These are phyloP conservation scores for Cutaneotrichosporon cyanovorans DNA, from an alignment of 1,284 basidiomycete species.

Conservation along the genomic window DNA sequence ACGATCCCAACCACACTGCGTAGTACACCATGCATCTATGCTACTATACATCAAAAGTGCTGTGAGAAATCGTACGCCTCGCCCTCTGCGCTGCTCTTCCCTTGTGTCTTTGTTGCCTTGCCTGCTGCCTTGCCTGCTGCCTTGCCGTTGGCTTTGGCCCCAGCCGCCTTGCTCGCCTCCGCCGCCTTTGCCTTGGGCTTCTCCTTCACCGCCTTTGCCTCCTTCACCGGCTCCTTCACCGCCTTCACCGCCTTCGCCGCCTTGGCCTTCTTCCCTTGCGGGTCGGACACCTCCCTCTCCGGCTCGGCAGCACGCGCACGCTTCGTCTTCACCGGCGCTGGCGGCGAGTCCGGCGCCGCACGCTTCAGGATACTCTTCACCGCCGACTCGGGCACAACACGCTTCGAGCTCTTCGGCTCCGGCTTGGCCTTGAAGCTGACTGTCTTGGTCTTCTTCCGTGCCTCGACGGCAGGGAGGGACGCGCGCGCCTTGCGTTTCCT, in stretches of 20 bases:
- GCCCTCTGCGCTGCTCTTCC: slow-evolving; percentile 5
- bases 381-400: slow-evolving; percentile 5
- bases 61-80: slow-evolving; percentile 27
- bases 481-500: slow-evolving; percentile 19
- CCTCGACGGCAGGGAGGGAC: slow-evolving; percentile 10
- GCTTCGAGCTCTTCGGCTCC: slow-evolving; percentile 12
- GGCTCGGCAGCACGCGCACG: not conserved
- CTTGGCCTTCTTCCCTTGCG: not conserved
- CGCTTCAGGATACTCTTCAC: slow-evolving; percentile 12
- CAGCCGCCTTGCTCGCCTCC: slow-evolving; percentile 1
- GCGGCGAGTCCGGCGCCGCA: no score
- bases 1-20: no score
- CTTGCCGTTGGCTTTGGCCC: slow-evolving; percentile 1
- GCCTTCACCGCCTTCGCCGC: slow-evolving; percentile 1
- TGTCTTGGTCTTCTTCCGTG: slow-evolving; percentile 22
- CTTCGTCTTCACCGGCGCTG: not conserved
- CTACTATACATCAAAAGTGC: slow-evolving; percentile 19
- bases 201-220: slow-evolving; percentile 1
- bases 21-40: not conserved
- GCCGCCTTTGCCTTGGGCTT: slow-evolving; percentile 11
- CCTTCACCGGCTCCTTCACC: not conserved
- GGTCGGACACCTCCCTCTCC: not conserved
- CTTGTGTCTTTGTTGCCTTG: slow-evolving; percentile 13
- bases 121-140: not conserved
- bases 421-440: slow-evolving; percentile 24